Percentiles rank a stretch among this genome's conserved stretches.
phyloP scores from a whole-genome alignment of 768 basidiomycete species.

The Cyathus striatus region DNA sequence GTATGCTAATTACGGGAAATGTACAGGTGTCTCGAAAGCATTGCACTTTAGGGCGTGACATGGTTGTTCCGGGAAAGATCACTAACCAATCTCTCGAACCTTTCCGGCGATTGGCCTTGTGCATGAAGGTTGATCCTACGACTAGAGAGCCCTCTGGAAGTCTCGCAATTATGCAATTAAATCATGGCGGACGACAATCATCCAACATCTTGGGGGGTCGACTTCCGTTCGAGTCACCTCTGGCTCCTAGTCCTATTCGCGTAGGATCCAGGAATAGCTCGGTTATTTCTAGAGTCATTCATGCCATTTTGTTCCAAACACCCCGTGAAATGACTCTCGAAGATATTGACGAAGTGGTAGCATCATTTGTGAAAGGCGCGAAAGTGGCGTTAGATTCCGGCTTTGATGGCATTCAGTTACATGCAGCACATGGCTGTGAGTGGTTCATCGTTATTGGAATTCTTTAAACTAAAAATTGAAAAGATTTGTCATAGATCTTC shows the following conservation, averaged over 20 bases:
- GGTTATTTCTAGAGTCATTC: conserved; percentile 31
- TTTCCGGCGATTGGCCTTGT: conserved; percentile 43
- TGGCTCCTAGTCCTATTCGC: conserved; percentile 66
- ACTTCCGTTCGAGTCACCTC: conserved; percentile 48
- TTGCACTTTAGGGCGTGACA: conserved; percentile 67
- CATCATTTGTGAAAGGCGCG: conserved; percentile 65
- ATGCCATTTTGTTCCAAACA: conserved; percentile 53
- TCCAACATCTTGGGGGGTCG: conserved; percentile 68
- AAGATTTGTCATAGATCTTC: conserved; percentile 46
- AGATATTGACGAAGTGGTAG: conserved; percentile 61
- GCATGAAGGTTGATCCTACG: conserved; percentile 33
- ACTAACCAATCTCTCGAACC: conserved; percentile 38
- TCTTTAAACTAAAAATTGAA: not conserved
- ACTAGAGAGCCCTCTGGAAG: conserved; percentile 14
- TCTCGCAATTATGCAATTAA: conserved; percentile 78
- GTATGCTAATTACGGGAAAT: conserved; percentile 86
- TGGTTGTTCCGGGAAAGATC: conserved; percentile 47
- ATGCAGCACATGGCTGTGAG: conserved; percentile 84
- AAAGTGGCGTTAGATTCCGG: conserved; percentile 57
- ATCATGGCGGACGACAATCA: conserved; percentile 81
- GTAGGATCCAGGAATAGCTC: conserved; percentile 28
- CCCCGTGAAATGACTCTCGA: conserved; percentile 52
- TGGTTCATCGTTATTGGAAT: conserved; percentile 8
- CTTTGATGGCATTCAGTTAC: conserved; percentile 85
- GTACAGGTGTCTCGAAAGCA: conserved; percentile 63